phyloP scores from a whole-genome alignment of 2,329 filamentous ascomycete species.

The Pseudogymnoascus sp. region DNA sequence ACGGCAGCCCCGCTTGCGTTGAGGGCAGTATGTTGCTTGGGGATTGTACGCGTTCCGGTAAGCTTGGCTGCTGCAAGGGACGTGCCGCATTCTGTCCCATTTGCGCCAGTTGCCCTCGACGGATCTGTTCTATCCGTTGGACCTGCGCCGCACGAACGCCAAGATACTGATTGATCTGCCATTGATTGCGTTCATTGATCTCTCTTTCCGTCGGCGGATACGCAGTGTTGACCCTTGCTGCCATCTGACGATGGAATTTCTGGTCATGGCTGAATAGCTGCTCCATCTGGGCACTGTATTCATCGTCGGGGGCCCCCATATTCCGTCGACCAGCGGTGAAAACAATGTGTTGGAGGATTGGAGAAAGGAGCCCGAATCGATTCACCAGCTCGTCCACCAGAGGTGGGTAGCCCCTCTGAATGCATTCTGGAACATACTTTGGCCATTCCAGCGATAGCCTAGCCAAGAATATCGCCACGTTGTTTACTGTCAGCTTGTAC shows the following conservation, averaged over 20 bases:
- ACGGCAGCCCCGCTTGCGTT: background rate
- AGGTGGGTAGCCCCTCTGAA: constrained; percentile 39
- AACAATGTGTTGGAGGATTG: constrained; percentile 42
- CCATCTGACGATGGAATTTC: constrained; percentile 23
- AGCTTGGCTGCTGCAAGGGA: constrained; percentile 5
- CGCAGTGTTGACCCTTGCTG: constrained; percentile 20
- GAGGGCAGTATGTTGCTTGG: background rate
- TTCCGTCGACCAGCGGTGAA: constrained; percentile 44
- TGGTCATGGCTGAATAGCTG: constrained; percentile 31
- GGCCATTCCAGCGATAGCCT: constrained; percentile 36
- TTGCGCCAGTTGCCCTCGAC: background rate
- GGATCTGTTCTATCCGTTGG: background rate
- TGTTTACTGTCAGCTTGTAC: constrained; percentile 24
- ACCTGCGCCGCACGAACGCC: constrained; percentile 12
- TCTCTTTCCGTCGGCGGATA: constrained; percentile 22
- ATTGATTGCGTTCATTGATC: constrained; percentile 19
- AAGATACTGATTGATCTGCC: constrained; percentile 18
- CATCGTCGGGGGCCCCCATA: constrained; percentile 33
- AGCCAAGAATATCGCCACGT: constrained; percentile 38
- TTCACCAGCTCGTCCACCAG: constrained; percentile 46
- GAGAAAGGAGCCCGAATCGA: constrained; percentile 40
- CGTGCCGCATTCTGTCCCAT: background rate
- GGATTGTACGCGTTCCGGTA: background rate
- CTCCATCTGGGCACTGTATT: constrained; percentile 28
- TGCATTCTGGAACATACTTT: constrained; percentile 29